phyloP scores from a whole-genome alignment of 371 early-diverging fungal species.

The Circinella umbellata region DNA sequence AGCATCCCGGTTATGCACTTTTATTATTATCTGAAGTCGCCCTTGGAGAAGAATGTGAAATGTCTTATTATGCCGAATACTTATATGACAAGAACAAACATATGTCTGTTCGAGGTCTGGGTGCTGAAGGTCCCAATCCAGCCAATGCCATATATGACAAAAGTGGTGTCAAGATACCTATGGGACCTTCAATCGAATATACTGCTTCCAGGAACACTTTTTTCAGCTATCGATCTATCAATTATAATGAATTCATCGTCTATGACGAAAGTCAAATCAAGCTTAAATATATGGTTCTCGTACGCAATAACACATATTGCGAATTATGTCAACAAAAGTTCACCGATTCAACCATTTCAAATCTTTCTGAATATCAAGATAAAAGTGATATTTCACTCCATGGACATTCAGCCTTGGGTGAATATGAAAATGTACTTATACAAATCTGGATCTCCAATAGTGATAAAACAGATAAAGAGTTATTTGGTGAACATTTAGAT shows the following conservation, averaged over 20 bases:
- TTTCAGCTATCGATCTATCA: conserved; percentile 21
- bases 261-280: conserved; percentile 56
- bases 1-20: conserved; percentile 28
- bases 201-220: neutral
- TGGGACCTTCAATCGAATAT: conserved; percentile 37
- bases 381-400: conserved; percentile 26
- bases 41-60: conserved; percentile 47
- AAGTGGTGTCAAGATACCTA: conserved; percentile 46
- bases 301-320: conserved; percentile 48
- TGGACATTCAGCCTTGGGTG: conserved; percentile 22
- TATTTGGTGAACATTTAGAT: conserved; percentile 31
- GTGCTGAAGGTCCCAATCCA: conserved; percentile 45
- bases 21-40: conserved; percentile 67
- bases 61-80: neutral
- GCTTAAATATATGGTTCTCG: conserved; percentile 57
- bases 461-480: conserved; percentile 22
- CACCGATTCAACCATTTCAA: neutral
- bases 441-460: conserved; percentile 30
- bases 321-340: conserved; percentile 34
- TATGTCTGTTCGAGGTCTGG: conserved; percentile 54
- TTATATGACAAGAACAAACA: conserved; percentile 3
- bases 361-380: neutral
- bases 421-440: conserved; percentile 29
- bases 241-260: conserved; percentile 64
- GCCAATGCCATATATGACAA: conserved; percentile 33